Conservation (phyloP, 2,329 filamentous ascomycete species). For the Fusarium continuum region DNA sequence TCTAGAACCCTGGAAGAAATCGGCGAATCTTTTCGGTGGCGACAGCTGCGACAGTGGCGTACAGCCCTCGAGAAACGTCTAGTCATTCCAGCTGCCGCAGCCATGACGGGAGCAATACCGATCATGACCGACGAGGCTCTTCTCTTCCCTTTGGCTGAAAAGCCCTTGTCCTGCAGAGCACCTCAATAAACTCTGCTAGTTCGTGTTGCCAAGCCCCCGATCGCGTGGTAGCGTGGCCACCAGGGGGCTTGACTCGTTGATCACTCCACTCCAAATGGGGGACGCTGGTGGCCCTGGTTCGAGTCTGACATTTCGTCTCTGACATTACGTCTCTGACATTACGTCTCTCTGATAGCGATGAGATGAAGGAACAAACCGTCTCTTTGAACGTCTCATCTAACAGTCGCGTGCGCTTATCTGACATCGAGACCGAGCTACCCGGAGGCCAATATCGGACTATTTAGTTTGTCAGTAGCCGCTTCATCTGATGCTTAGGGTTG, state of each 20-base stretch:
- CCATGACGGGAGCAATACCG: not conserved
- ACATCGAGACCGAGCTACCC: not conserved
- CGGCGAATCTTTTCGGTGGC: slow-evolving; percentile 3
- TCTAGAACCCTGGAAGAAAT: slow-evolving; percentile 1
- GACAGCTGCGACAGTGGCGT: not conserved
- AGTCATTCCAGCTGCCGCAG: slow-evolving; percentile 9
- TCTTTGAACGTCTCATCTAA: not conserved
- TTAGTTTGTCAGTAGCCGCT: not conserved
- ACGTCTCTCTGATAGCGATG: no score
- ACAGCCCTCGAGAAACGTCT: not conserved
- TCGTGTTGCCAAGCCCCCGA: slow-evolving; percentile 6
- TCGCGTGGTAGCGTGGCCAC: slow-evolving; percentile 22
- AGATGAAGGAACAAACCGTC: no score
- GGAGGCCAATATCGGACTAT: not conserved
- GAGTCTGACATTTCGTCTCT: not conserved
- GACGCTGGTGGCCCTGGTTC: not conserved
- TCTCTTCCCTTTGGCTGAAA: not conserved
- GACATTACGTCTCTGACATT: no score
- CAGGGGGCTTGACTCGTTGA: slow-evolving; percentile 16
- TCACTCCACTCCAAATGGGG: no score
- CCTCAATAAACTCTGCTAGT: slow-evolving; percentile 19
- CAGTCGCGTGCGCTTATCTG: not conserved
- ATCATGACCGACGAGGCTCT: not conserved
- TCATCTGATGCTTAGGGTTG: not conserved
- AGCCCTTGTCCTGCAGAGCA: not conserved